phyloP scores from a whole-genome alignment of 2,329 filamentous ascomycete genomes.

The Hypoxylon sp. region DNA sequence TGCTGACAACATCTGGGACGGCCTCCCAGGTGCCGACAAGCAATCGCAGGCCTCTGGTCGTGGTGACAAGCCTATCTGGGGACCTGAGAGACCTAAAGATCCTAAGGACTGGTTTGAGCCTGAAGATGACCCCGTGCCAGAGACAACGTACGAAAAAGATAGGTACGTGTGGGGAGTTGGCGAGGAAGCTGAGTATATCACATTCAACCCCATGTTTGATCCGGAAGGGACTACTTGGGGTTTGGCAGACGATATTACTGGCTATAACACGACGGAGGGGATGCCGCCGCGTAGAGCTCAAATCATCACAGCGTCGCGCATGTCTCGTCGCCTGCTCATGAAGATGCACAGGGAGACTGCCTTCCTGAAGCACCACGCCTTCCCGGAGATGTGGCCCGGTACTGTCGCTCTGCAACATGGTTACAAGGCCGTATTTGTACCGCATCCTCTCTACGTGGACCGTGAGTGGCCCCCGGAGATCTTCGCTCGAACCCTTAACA shows the following conservation, averaged over 20 bases:
- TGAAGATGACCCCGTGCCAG: slow-evolving; percentile 81
- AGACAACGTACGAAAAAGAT: slow-evolving; percentile 81
- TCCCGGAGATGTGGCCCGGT: slow-evolving; percentile 96
- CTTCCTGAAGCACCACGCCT: slow-evolving; percentile 88
- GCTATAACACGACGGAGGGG: slow-evolving; percentile 78
- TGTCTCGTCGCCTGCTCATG: slow-evolving; percentile 83
- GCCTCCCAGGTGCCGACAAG: slow-evolving; percentile 61
- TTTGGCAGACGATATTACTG: slow-evolving; percentile 85
- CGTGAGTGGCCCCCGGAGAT: slow-evolving; percentile 87
- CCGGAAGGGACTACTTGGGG: slow-evolving; percentile 89
- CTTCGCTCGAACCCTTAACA: slow-evolving; percentile 85
- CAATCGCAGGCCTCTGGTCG: slow-evolving; percentile 55
- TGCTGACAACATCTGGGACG: slow-evolving; percentile 77
- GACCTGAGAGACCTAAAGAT: slow-evolving; percentile 79
- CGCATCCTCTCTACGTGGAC: slow-evolving; percentile 90
- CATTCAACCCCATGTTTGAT: slow-evolving; percentile 92
- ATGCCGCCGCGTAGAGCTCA: slow-evolving; percentile 82
- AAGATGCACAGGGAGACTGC: slow-evolving; percentile 94
- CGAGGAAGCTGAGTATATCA: slow-evolving; percentile 92
- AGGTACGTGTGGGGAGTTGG: slow-evolving; percentile 88
- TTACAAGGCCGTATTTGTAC: slow-evolving; percentile 91
- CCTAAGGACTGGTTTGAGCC: slow-evolving; percentile 79
- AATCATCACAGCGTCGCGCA: slow-evolving; percentile 89
- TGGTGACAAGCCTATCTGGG: slow-evolving; percentile 82
- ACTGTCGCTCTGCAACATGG: slow-evolving; percentile 92